phyloP scores from a whole-genome alignment of 139 green algal species.

The Chlorella sp. region DNA sequence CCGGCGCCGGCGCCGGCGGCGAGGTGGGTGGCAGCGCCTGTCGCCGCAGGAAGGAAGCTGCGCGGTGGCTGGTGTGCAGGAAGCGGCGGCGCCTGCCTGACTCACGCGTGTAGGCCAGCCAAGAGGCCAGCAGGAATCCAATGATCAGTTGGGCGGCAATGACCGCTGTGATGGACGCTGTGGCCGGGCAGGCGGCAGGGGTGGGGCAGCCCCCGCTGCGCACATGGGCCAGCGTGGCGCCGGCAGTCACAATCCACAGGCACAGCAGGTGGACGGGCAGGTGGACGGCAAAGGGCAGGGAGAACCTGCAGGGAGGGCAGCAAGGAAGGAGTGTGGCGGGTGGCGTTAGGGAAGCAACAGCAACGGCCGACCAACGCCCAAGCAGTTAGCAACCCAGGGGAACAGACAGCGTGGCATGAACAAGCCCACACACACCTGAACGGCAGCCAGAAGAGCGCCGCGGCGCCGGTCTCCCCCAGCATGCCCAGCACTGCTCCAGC shows the following conservation, averaged over 20 bases:
- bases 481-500: neutral
- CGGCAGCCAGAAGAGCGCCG: neutral
- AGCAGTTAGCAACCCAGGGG: too few species aligned
- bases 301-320: constrained; percentile 23
- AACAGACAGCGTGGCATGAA: too few species aligned
- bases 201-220: neutral
- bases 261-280: constrained; percentile 31
- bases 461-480: neutral
- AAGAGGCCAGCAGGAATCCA: constrained; percentile 1
- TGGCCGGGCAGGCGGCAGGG: neutral
- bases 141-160: neutral
- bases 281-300: constrained; percentile 29
- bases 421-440: constrained; percentile 24
- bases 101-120: neutral
- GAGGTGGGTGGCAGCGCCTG: too few species aligned
- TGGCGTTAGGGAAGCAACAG: too few species aligned
- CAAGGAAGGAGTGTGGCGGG: too few species aligned
- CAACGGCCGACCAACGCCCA: too few species aligned
- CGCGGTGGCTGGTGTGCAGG: neutral
- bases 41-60: neutral
- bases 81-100: neutral
- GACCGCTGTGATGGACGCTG: neutral
- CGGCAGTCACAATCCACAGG: constrained; percentile 22
- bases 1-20: too few species aligned
- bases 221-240: neutral